Percentiles rank a stretch among this genome's conserved stretches.
Conservation (phyloP, 2,329 filamentous ascomycete genomes). For the Pseudogymnoascus pannorum region DNA sequence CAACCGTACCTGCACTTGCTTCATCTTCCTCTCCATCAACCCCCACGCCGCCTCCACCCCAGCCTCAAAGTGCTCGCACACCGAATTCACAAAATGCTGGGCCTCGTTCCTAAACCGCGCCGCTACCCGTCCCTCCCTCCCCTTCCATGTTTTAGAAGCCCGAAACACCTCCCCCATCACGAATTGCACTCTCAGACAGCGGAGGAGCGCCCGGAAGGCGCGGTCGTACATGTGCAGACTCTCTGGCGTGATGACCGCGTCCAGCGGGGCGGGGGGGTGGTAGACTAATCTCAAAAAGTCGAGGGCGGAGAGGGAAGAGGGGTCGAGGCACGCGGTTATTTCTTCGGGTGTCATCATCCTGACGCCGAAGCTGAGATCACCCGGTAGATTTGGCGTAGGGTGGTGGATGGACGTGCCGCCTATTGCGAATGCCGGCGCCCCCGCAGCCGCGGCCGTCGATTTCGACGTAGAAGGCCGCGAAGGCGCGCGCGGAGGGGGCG, state of each 20-base stretch:
- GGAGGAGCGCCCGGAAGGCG: constrained; percentile 73
- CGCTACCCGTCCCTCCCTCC: constrained; percentile 25
- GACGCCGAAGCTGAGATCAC: constrained; percentile 74
- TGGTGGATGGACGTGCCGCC: no score
- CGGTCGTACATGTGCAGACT: constrained; percentile 75
- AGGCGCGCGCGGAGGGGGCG: neutral
- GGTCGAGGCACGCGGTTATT: constrained; percentile 75
- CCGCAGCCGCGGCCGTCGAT: no score
- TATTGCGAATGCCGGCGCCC: neutral
- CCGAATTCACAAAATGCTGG: constrained; percentile 66
- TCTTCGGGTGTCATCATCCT: constrained; percentile 72
- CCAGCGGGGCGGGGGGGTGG: constrained; percentile 63
- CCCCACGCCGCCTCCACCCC: constrained; percentile 70
- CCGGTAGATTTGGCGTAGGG: no score
- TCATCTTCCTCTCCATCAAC: constrained; percentile 59
- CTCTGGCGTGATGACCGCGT: constrained; percentile 62
- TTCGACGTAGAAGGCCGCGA: neutral
- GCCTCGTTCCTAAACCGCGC: constrained; percentile 65
- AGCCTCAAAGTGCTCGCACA: constrained; percentile 71
- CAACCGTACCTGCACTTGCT: constrained; percentile 53
- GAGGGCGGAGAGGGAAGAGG: constrained; percentile 76
- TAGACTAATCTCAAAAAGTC: constrained; percentile 89
- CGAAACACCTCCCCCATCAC: constrained; percentile 60
- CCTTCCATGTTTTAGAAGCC: constrained; percentile 33
- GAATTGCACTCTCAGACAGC: constrained; percentile 70